Conservation (phyloP, 208 protist genomes). For the Acanthamoeba lenticulata region DNA sequence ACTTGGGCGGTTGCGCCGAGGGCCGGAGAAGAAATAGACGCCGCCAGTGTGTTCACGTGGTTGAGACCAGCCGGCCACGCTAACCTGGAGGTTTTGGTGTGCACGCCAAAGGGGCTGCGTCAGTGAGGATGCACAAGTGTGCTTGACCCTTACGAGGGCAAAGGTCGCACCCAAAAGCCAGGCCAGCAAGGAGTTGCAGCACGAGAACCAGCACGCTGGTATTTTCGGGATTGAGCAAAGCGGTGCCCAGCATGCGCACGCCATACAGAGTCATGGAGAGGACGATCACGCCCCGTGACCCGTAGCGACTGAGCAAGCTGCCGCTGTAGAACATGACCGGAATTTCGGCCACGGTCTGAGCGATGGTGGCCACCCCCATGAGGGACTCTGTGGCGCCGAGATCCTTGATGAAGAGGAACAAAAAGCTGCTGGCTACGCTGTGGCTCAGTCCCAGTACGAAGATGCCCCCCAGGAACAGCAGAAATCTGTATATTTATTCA, state of each 20-base stretch:
- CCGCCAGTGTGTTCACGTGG: neutral
- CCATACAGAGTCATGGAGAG: neutral
- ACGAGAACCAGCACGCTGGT: neutral
- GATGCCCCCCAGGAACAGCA: neutral
- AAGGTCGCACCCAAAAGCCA: constrained; percentile 27
- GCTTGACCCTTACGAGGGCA: neutral
- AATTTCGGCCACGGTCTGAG: neutral
- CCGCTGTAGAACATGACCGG: constrained; percentile 44
- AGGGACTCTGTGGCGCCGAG: constrained; percentile 8
- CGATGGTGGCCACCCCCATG: constrained; percentile 11
- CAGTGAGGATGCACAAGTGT: neutral
- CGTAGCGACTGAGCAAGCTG: neutral
- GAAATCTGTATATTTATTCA: constrained; percentile 33
- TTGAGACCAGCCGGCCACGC: constrained; percentile 41
- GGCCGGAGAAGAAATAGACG: neutral
- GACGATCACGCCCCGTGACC: neutral
- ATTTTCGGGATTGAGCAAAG: constrained; percentile 13
- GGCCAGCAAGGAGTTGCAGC: neutral
- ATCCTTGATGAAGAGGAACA: constrained; percentile 45
- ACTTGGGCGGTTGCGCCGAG: constrained; percentile 6
- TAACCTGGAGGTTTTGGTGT: neutral
- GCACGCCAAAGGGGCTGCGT: neutral
- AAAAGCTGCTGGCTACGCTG: neutral
- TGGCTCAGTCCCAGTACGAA: constrained; percentile 8
- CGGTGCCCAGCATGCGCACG: neutral